Percentiles rank a stretch among this genome's conserved stretches.
These are phyloP conservation scores for Exophiala aquamarina DNA, from an alignment of 2,329 filamentous ascomycete species.

Conservation along the genomic window DNA sequence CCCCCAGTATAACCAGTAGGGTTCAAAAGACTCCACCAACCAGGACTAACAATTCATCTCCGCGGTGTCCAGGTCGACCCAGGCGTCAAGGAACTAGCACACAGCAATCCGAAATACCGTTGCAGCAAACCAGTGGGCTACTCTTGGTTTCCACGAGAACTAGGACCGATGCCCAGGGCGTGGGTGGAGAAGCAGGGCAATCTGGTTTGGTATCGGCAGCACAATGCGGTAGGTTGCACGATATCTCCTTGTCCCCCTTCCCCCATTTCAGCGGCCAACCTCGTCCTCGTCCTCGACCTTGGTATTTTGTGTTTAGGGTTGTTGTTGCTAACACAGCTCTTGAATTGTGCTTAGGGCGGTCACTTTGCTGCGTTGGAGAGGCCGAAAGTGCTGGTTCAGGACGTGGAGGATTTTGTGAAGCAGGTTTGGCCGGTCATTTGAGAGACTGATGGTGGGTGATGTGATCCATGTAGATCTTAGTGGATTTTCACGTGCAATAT, in stretches of 20 bases:
- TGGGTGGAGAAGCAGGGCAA: constrained; percentile 19
- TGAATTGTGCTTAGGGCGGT: constrained; percentile 39
- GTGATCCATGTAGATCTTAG: too few relatives aligned
- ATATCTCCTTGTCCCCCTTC: too few relatives aligned
- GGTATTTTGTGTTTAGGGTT: background rate
- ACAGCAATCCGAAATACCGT: constrained; percentile 31
- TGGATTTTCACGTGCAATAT: too few relatives aligned
- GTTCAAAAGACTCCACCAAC: too few relatives aligned
- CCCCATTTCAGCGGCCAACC: too few relatives aligned
- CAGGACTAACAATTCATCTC: too few relatives aligned
- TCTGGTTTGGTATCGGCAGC: constrained; percentile 11
- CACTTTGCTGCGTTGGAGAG: constrained; percentile 53
- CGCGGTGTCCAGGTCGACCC: too few relatives aligned
- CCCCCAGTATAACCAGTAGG: too few relatives aligned
- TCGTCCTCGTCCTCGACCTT: too few relatives aligned
- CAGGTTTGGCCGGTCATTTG: constrained; percentile 8
- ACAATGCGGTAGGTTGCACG: constrained; percentile 43
- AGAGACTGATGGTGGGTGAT: background rate
- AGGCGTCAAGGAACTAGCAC: background rate
- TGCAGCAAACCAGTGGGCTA: constrained; percentile 48
- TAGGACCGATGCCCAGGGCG: constrained; percentile 38
- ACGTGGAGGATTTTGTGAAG: constrained; percentile 38
- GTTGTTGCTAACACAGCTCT: background rate
- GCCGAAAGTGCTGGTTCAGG: constrained; percentile 43
- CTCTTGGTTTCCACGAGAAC: constrained; percentile 47